A percentile compares a stretch with the other conserved stretches of the same genome.
Evolutionary conservation across 1,284 basidiomycete species (phyloP).

Genomic region (Boletus smithii): DNA sequence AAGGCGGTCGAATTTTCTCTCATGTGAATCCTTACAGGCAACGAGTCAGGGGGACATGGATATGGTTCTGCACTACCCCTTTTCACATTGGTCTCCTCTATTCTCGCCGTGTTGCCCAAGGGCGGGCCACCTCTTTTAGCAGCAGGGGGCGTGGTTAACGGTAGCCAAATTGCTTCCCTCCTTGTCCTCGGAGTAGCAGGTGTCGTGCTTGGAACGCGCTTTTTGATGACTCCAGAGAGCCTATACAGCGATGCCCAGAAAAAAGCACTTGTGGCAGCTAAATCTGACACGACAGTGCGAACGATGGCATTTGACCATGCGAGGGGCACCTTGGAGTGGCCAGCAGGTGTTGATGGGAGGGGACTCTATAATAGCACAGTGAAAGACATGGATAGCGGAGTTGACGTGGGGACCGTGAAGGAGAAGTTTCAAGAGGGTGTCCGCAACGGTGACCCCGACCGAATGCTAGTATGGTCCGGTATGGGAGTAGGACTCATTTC

Average conservation of each 20-base stretch:
- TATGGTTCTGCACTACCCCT: slow-evolving; percentile 52
- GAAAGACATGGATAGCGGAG: slow-evolving; percentile 53
- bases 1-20: slow-evolving; percentile 6
- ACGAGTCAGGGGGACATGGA: slow-evolving; percentile 76
- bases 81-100: slow-evolving; percentile 54
- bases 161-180: slow-evolving; percentile 60
- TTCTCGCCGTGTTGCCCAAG: slow-evolving; percentile 44
- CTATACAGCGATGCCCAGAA: slow-evolving; percentile 56
- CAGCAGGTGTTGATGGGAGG: slow-evolving; percentile 59
- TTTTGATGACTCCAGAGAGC: slow-evolving; percentile 65
- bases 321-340: slow-evolving; percentile 62
- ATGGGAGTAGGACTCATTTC: slow-evolving; percentile 60
- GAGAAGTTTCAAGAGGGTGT: slow-evolving; percentile 44
- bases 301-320: slow-evolving; percentile 65
- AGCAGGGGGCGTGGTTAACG: slow-evolving; percentile 51
- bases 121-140: slow-evolving; percentile 56
- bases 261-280: slow-evolving; percentile 51
- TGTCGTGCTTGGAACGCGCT: slow-evolving; percentile 68
- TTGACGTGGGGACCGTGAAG: slow-evolving; percentile 43
- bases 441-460: slow-evolving; percentile 43
- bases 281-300: slow-evolving; percentile 49
- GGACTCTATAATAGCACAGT: slow-evolving; percentile 47
- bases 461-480: slow-evolving; percentile 69
- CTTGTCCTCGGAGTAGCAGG: slow-evolving; percentile 65
- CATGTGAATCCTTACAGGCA: slow-evolving; percentile 43